phyloP scores from a whole-genome alignment of 2,329 filamentous ascomycete species.

The Pseudopithomyces maydicus region DNA sequence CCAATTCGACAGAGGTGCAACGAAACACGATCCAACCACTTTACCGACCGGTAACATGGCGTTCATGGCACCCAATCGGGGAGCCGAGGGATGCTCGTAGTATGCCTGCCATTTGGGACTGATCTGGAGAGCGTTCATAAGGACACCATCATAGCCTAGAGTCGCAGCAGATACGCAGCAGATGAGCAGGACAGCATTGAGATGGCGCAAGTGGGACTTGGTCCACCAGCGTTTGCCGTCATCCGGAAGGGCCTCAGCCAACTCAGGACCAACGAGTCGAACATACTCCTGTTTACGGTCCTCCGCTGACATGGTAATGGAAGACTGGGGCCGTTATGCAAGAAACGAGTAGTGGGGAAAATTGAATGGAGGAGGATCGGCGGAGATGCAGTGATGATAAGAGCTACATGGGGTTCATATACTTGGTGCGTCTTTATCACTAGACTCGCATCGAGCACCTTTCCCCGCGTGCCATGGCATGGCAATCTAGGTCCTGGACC shows the following conservation, averaged over 20 bases:
- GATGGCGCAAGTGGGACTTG: background rate
- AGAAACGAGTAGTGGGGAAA: too few relatives aligned
- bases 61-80: conserved; percentile 7
- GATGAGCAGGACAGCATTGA: background rate
- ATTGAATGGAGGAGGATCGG: too few relatives aligned
- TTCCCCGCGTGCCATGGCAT: too few relatives aligned
- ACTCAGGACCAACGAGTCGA: too few relatives aligned
- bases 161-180: conserved; percentile 4
- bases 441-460: too few relatives aligned
- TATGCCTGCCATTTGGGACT: conserved; percentile 16
- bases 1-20: conserved; percentile 38
- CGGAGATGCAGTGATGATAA: too few relatives aligned
- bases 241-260: background rate
- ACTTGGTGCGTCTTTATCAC: too few relatives aligned
- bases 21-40: conserved; percentile 25
- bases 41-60: background rate
- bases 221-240: background rate
- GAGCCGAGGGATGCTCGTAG: conserved; percentile 19
- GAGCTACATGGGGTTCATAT: too few relatives aligned
- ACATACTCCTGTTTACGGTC: too few relatives aligned
- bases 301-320: too few relatives aligned
- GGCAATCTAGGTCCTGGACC: too few relatives aligned
- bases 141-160: conserved; percentile 27
- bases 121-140: conserved; percentile 26
- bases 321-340: too few relatives aligned